Conservation (phyloP, 106 monocot species). For the Apostasia shenzhenica region DNA sequence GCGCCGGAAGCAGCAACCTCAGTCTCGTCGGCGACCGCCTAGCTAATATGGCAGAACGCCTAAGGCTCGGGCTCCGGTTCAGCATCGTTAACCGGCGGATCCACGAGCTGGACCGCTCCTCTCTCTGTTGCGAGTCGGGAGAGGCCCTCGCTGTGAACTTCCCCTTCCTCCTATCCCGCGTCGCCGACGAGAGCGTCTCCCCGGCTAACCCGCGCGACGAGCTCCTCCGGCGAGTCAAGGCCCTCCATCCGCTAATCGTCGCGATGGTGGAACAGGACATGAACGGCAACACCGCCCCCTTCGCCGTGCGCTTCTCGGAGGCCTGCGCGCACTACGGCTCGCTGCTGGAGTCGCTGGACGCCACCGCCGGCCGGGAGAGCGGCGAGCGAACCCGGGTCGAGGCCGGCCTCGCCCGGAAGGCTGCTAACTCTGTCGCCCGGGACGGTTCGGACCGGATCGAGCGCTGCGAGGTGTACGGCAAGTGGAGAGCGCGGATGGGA, state of each 20-base stretch:
- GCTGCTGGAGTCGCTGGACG: conserved; percentile 59
- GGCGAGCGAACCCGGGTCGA: conserved; percentile 34
- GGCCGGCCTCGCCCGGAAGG: conserved; percentile 39
- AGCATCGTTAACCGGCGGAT: conserved; percentile 27
- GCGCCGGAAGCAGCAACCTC: conserved; percentile 4
- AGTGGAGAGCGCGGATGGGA: conserved; percentile 75
- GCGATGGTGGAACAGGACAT: conserved; percentile 68
- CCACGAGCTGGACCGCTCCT: conserved; percentile 29
- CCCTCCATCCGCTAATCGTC: conserved; percentile 41
- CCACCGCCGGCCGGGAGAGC: conserved; percentile 22
- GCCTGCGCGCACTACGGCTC: conserved; percentile 54
- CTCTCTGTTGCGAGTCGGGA: conserved; percentile 44
- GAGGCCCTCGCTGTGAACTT: conserved; percentile 76
- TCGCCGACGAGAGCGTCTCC: conserved; percentile 87
- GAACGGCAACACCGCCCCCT: conserved; percentile 70
- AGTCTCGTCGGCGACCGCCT: conserved; percentile 32
- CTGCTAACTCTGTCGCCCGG: conserved; percentile 41
- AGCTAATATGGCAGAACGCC: conserved; percentile 23
- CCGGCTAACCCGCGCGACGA: conserved; percentile 79
- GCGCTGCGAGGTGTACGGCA: conserved; percentile 75
- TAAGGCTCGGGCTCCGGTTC: conserved; percentile 42
- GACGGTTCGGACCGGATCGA: conserved; percentile 62
- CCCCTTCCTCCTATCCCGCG: conserved; percentile 45
- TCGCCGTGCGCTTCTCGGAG: conserved; percentile 53
- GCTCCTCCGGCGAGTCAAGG: conserved; percentile 51